Base-by-base conservation (phyloP, 306 rosid genomes). In the Rubus idaeus region DNA sequence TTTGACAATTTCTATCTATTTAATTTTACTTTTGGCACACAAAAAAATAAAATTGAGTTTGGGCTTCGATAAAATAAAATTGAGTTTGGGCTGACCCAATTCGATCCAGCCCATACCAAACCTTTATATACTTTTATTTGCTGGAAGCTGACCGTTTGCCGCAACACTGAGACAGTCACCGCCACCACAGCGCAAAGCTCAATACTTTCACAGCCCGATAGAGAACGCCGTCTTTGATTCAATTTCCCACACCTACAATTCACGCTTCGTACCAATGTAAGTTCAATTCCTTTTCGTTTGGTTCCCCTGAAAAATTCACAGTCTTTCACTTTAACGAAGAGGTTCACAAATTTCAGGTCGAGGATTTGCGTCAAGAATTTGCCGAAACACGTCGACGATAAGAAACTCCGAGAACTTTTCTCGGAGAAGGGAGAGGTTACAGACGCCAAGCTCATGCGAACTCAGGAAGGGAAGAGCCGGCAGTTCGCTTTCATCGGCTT, bases 331-430 rank as follows among this genome's bases (percentile, higher is more conserved):
- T 2, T 30, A 30, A 23, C 26, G 26, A 23, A 23, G 26, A 23
- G 1, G 2, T 42, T 42, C 46, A 42, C 46, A 42, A 23, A 42
- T 42, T 60, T 23, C 84, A 92, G 97, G 97, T 90, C 99, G 3
- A 87, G 97, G 75, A 86, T 95, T 64, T 87, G 89, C 64, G 99
- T 95, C 79, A 95, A 95, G 83, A 92, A 89, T 84, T 77, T 92
- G 64, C 97, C 97, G 1, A 90, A 89, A 73, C 51, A 88, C 64
- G 86, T 76, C 44, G 74, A 30, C 0, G 99, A 92, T 67, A 89
- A 88, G 65, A 85, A 83, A 20, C 90, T 92, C 11, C 84, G 84
- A 58, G 88, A 91, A 10, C 26, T 83, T 10, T 95, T 92, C 80
- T 90, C 96, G 39, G 76, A 78, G 86, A 90, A 89, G 78, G 98